A percentile compares a stretch with the other conserved stretches of the same genome.
phyloP scores from a whole-genome alignment of 768 basidiomycete genomes.

The Sutorius australiensis region DNA sequence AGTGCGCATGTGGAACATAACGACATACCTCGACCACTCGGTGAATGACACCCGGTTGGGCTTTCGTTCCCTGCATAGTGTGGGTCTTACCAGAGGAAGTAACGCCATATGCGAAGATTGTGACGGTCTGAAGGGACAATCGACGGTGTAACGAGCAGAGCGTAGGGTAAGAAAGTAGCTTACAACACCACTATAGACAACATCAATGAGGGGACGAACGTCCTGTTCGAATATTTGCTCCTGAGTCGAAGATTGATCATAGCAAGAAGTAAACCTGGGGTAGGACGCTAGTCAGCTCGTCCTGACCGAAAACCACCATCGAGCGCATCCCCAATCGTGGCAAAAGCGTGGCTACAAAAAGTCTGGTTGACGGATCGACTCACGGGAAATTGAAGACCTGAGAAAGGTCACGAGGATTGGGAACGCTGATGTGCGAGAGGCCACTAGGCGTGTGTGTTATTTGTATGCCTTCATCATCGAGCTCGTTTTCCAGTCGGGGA shows the following conservation, averaged over 20 bases:
- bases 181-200: conserved; percentile 74
- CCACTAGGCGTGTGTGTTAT: conserved; percentile 43
- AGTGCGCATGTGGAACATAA: background rate
- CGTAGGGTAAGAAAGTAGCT: conserved; percentile 22
- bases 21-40: conserved; percentile 63
- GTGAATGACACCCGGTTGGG: conserved; percentile 82
- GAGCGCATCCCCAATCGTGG: conserved; percentile 1
- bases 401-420: conserved; percentile 63
- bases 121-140: conserved; percentile 55
- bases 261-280: conserved; percentile 68
- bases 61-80: conserved; percentile 81
- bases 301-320: background rate
- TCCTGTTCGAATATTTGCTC: conserved; percentile 75
- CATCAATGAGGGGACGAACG: conserved; percentile 72
- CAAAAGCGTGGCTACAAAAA: background rate
- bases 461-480: conserved; percentile 57
- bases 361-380: conserved; percentile 18
- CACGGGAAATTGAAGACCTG: conserved; percentile 81
- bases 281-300: conserved; percentile 2
- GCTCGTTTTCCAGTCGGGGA: conserved; percentile 57
- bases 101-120: conserved; percentile 88
- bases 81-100: conserved; percentile 90
- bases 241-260: conserved; percentile 66
- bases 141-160: background rate
- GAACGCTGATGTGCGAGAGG: conserved; percentile 54